Evolutionary conservation across 129 eudicot species (phyloP), one percentile per base, ranked within the genome.

Genomic region (Smallanthus sonchifolius): DNA sequence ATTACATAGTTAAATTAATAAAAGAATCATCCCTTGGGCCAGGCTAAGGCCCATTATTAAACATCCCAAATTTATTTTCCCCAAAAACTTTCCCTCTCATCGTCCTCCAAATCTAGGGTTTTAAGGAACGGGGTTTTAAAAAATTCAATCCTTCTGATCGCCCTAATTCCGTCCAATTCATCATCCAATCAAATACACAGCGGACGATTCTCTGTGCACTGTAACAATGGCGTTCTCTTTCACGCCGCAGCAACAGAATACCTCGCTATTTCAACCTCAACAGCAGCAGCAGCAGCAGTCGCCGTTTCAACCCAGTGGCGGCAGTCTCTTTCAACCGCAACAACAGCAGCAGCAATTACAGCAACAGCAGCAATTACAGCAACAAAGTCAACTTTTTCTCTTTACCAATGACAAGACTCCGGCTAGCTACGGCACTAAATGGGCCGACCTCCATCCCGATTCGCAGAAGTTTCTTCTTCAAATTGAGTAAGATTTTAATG

Each of bases 401-500:
- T 86, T 86, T 34, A 94, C 97, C 0, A 91, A 86, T 38, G 97
- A 91, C 5, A 94, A 86, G 70, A 76, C 92, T 61, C 97, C 96
- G 10, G 97, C 97, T 5, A 84, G 83, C 57, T 88, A 94, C 79
- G 77, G 93, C 34, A 86, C 97, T 59, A 94, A 88, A 75, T 94
- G 99, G 99, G 85, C 82, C 6, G 99, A 94, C 80, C 93, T 94
- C 2, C 99, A 94, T 45, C 97, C 96, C 7, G 97, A 94, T 74
- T 94, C 99, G 16, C 99, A 87, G 75, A 95, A 95, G 81, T 73
- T 88, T 16, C 99, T 95, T 4, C 85, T 82, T 43, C 90, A 91
- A 75, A 88, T 95, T 67, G 99, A 95, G 99, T 91, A 85, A 7
- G 86, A 72, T 38, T 15, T 8, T 1, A 34, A 1, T 11, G 9